Base-by-base conservation (phyloP, 306 rosid species). In the Elaeagnus macrophylla region DNA sequence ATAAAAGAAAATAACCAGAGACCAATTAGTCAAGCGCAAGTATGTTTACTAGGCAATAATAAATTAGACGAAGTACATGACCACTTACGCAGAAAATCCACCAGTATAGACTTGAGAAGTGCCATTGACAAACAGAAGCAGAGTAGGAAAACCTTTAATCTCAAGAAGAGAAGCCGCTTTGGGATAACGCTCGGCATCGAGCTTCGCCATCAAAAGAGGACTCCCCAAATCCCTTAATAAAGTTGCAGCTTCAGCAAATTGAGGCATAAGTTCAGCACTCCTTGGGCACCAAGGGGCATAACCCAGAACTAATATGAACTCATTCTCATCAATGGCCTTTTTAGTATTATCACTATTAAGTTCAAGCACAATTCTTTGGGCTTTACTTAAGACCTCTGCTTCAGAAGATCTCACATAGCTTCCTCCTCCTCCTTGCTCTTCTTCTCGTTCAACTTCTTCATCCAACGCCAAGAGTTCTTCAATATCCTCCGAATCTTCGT, bases 221-320 rank as follows among this genome's bases (percentile, higher is more conserved):
- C 50, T 79, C 41, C 83, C 81, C 67, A 84, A 71, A 7, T 82
- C 96, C 63, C 71, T 82, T 44, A 91, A 70, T 52, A 76, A 76
- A 62, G 72, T 91, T 1, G 99, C 96, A 61, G 96, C 93, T 63
- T 91, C 95, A 3, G 99, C 96, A 65, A 91, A 91, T 38, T 78
- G 85, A 37, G 99, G 99, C 99, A 91, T 87, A 40, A 87, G 77
- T 62, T 91, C 99, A 38, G 99, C 96, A 70, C 96, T 91, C 59
- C 95, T 84, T 1, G 89, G 76, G 71, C 96, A 86, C 99, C 99
- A 91, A 51, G 99, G 99, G 5, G 95, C 89, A 61, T 87, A 87
- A 14, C 96, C 96, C 62, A 91, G 72, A 84, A 87, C 81, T 48
- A 91, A 69, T 68, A 87, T 93, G 44, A 56, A 79, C 74, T 87